phyloP scores from a whole-genome alignment of 2,329 filamentous ascomycete genomes.

The Pyricularia sp. region DNA sequence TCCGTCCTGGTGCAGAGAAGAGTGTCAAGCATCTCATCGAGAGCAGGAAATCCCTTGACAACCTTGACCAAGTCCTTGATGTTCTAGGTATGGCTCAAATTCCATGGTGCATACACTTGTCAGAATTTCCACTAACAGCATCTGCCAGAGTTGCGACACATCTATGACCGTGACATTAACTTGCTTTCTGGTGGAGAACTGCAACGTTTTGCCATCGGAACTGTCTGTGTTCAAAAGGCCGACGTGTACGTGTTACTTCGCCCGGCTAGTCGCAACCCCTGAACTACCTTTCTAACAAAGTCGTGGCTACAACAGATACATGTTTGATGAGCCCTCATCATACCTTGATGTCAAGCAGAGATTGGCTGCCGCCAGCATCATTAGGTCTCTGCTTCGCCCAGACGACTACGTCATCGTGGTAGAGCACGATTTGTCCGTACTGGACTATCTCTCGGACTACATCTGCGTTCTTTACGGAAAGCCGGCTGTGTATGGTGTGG shows the following conservation, averaged over 20 bases:
- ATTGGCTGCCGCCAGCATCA: constrained; percentile 81
- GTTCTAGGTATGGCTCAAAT: constrained; percentile 36
- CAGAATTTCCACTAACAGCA: constrained; percentile 1
- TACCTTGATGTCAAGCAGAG: constrained; percentile 99
- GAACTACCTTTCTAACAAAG: background rate
- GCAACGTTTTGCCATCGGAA: constrained; percentile 93
- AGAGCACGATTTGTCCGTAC: constrained; percentile 96
- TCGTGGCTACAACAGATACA: constrained; percentile 44
- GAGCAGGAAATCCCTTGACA: constrained; percentile 61
- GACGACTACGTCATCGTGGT: constrained; percentile 97
- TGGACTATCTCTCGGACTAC: constrained; percentile 97
- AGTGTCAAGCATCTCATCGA: constrained; percentile 68
- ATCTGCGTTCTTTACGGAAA: constrained; percentile 94
- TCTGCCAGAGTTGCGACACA: constrained; percentile 61
- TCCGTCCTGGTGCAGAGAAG: constrained; percentile 62
- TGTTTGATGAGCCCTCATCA: constrained; percentile 99
- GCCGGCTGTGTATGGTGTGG: constrained; percentile 93
- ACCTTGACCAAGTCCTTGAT: constrained; percentile 70
- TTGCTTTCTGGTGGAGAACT: constrained; percentile 93
- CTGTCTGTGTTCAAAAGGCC: constrained; percentile 88
- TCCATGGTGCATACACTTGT: background rate
- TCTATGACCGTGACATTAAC: constrained; percentile 82
- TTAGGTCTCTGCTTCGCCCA: constrained; percentile 75
- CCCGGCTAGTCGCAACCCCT: background rate
- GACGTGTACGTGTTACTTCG: constrained; percentile 53